Base-by-base conservation (phyloP, 192 early-diverging fungal genomes). In the Gamsiella multidivaricata region DNA sequence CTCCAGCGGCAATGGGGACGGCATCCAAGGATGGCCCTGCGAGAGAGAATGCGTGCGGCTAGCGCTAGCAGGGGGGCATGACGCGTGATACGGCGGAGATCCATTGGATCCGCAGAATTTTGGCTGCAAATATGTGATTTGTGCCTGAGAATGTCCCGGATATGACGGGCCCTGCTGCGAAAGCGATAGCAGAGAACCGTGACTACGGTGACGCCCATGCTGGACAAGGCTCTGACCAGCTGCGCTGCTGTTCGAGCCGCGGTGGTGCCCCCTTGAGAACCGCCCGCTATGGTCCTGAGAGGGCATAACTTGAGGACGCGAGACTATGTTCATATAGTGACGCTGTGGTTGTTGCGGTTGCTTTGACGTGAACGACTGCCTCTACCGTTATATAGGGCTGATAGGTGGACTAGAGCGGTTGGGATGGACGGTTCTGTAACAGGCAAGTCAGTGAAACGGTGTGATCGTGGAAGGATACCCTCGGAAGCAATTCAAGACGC, bases 131-230 rank as follows among this genome's bases (percentile, higher is more conserved):
- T 45, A 43, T 17, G 43, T 47, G 41, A 43, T 60, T 29, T 60
- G 58, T 60, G 58, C 58, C 42, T 60, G 58, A 31, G 29, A 32
- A 28, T 46, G 58, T 60, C 58, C 41, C 36, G 47, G 15, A n/a
- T 62, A 41, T 22, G 64, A 11, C 29, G 3, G 58, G 0, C 28
- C 11, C 8, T 37, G 29, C 28, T 32, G 5, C 20, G 33, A 55
- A n/a, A 54, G 33, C 20, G 34, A 15, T 23, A 25, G 34, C 5
- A 46, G 3, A 41, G 59, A 33, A 22, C 59, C 45, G 33, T 61
- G 59, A 49, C 59, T 61, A 31, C 42, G 46, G 59, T 61, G 59
- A 10, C 45, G 43, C 18, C 28, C 45, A 34, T 61, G 45, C 31
- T 43, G 59, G 8, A 11, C 17, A 22, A 41, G 31, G 12, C 56